Evolutionary conservation across 177 flowering plant species (phyloP), one percentile per base, ranked within the genome.

Genomic region (Vitis hybrid): DNA sequence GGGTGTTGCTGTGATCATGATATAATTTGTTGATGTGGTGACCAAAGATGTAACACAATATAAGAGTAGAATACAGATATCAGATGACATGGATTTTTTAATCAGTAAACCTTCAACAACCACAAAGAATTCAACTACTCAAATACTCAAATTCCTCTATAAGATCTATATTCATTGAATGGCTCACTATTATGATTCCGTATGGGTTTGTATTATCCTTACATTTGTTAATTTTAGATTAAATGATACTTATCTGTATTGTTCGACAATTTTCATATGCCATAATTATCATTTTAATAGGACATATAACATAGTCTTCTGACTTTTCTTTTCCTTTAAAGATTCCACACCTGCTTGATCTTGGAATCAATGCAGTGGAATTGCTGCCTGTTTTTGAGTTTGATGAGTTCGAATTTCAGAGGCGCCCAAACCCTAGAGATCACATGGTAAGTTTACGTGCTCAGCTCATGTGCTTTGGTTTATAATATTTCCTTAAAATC

Each of bases 361-460:
- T 95, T 64, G 99, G 99, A n/a, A 66, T 95, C 73, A 95, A 93
- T 86, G 96, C 98, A 11, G 93, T 95, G 78, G 99, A 95, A 71
- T 80, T 95, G 76, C 77, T 95, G 73, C 99, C 99, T 61, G 87
- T 93, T 50, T 95, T 95, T 83, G 99, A 95, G 83, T 95, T 85
- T 83, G 99, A 95, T 81, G 99, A 95, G 75, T 78, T 91, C 63
- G 99, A 95, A 74, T 82, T 95, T 62, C 99, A 95, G 76, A 88
- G 97, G 84, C 90, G 76, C 53, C 88, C 89, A 66, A 95, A 95
- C 66, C 86, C 91, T 17, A 84, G 99, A 82, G 99, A 93, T 83
- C 99, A 95, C 84, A 64, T 95, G 99, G 99, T 95, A 84, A 80
- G 17, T 21, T 63, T 41, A 35, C 64, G 35, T 15, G 41, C 49